Percentiles rank a stretch among this genome's conserved stretches.
Conservation (phyloP, 2,329 filamentous ascomycete genomes). For the Rhytidhysteron rufulum region DNA sequence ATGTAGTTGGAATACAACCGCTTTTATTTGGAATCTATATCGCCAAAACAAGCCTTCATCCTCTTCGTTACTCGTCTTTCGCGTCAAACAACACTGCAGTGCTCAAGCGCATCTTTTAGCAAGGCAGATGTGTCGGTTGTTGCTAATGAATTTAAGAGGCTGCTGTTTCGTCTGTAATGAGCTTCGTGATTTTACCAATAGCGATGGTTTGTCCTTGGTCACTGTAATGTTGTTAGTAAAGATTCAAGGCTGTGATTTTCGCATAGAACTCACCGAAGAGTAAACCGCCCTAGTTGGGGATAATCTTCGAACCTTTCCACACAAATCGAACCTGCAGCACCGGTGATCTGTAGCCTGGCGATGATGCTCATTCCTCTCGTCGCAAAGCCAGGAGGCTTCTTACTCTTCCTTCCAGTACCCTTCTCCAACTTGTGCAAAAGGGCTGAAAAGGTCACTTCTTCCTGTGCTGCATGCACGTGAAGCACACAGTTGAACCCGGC, state of each 20-base stretch:
- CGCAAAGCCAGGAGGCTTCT: conserved; percentile 87
- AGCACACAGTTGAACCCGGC: conserved; percentile 97
- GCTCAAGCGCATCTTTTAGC: no score
- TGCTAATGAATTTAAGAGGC: no score
- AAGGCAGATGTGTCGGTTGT: no score
- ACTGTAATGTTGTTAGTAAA: conserved; percentile 25
- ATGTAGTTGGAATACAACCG: no score
- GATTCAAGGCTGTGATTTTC: neutral
- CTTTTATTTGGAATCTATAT: no score
- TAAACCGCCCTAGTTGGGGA: conserved; percentile 56
- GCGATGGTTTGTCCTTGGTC: conserved; percentile 93
- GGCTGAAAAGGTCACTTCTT: conserved; percentile 88
- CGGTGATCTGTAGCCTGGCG: conserved; percentile 81
- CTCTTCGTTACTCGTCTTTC: no score
- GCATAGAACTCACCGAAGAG: conserved; percentile 18
- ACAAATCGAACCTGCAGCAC: conserved; percentile 81
- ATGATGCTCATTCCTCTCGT: conserved; percentile 82
- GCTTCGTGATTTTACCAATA: conserved; percentile 97
- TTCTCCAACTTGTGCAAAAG: conserved; percentile 94
- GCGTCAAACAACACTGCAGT: no score
- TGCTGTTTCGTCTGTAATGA: conserved; percentile 59
- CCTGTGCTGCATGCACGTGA: conserved; percentile 94
- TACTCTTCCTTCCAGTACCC: conserved; percentile 89
- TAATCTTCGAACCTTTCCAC: conserved; percentile 96
- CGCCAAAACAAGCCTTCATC: no score